Conservation (phyloP, 2,329 filamentous ascomycete species). For the Fusarium solani-melongenae region DNA sequence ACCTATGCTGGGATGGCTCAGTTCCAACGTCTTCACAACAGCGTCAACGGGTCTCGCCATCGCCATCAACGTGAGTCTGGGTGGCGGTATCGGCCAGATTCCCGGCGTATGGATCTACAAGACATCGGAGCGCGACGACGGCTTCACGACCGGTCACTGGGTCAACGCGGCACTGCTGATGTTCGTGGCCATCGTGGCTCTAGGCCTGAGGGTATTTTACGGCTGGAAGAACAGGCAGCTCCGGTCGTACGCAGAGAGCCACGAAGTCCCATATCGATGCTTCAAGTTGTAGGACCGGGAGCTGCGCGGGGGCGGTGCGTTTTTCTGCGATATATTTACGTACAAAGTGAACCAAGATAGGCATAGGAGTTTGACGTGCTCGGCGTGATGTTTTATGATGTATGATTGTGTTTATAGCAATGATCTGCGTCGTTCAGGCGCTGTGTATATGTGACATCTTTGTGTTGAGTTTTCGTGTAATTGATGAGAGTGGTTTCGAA, state of each 20-base stretch:
- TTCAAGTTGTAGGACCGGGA: slow-evolving; percentile 52
- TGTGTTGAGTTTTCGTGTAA: background rate
- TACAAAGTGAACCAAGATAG: background rate
- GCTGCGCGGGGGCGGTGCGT: background rate
- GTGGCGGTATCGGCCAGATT: slow-evolving; percentile 76
- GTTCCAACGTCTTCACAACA: slow-evolving; percentile 74
- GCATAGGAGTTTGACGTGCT: background rate
- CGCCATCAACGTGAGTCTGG: slow-evolving; percentile 75
- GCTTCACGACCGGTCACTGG: slow-evolving; percentile 79
- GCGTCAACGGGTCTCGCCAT: slow-evolving; percentile 75
- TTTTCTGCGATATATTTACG: slow-evolving; percentile 10
- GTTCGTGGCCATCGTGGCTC: slow-evolving; percentile 66
- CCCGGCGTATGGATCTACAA: slow-evolving; percentile 81
- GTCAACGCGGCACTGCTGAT: slow-evolving; percentile 70
- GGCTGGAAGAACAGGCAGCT: slow-evolving; percentile 57
- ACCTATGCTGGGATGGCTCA: slow-evolving; percentile 76
- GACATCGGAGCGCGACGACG: slow-evolving; percentile 65
- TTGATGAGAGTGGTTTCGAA: background rate
- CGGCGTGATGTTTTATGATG: background rate
- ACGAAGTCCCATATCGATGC: slow-evolving; percentile 50
- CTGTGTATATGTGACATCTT: background rate
- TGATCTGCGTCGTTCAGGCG: background rate
- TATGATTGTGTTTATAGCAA: background rate
- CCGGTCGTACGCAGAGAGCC: slow-evolving; percentile 42
- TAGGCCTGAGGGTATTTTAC: slow-evolving; percentile 68